Evolutionary conservation across 768 basidiomycete species (phyloP), one percentile per base, ranked within the genome.

Genomic region (Podaxis sp.): DNA sequence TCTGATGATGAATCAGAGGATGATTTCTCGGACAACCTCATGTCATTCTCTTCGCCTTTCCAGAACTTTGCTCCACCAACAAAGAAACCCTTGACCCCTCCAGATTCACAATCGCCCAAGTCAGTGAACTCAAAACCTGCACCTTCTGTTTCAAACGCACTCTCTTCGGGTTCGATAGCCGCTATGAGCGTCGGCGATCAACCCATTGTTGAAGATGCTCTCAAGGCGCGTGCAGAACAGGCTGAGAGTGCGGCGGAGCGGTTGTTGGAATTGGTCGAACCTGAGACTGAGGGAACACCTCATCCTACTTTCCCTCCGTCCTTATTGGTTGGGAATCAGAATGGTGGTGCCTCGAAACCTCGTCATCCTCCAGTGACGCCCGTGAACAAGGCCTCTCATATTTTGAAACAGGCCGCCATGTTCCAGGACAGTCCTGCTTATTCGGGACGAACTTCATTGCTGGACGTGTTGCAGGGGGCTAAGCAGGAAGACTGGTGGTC

Each of bases 231-330:
- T 57, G 95, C 96, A 1, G 91, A 92, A 67, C 96, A 97, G 71
- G 96, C 96, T 0, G 93, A 95, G 71, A 94, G 93, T 70, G 92
- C 94, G 7, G 96, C 96, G 0, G 89, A 93, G 71, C 84, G 93
- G 54, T 75, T 98, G 27, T 72, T 96, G 41, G 96, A 97, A 72
- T 81, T 96, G 15, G 89, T 92, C 12, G 91, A 94, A 86, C 54
- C 61, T 1, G 61, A 62, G 19, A 17, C 36, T 15, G 61, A 62
- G 54, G 25, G 24, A 6, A 59, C 59, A 36, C 80, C 76, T 49
- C 78, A 83, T 63, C 83, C 85, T 22, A 75, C 80, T 9, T 79
- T 89, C 12, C 87, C 87, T 1, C 70, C 77, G 12, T 84, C 86
- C 0, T 70, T 91, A 7, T 50, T 56, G 27, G 41, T 69, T 85